Percentiles rank a stretch among this genome's conserved stretches.
phyloP scores from a whole-genome alignment of 768 basidiomycete species.

The Suillus brevipes region DNA sequence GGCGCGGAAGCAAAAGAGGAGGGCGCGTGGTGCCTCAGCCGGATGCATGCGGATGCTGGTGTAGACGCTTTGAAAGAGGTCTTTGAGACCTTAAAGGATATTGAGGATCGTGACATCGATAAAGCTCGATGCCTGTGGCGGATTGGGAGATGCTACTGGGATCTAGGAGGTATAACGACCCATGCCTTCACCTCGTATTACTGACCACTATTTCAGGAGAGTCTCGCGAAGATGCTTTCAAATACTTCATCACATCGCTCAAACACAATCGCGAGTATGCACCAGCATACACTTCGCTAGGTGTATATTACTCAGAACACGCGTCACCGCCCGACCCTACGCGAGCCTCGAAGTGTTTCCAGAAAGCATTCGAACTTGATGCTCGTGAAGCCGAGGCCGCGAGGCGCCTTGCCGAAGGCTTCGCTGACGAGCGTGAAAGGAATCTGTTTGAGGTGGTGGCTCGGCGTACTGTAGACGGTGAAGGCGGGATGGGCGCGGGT shows the following conservation, averaged over 20 bases:
- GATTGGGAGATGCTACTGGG: constrained; percentile 76
- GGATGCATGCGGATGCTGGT: constrained; percentile 53
- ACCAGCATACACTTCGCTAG: constrained; percentile 91
- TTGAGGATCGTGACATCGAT: constrained; percentile 53
- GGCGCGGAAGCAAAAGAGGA: constrained; percentile 77
- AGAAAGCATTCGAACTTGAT: constrained; percentile 97
- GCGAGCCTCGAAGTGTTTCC: constrained; percentile 92
- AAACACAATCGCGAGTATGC: constrained; percentile 77
- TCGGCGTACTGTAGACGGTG: constrained; percentile 87
- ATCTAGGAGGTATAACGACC: constrained; percentile 53
- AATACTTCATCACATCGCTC: constrained; percentile 75
- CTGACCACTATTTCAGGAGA: constrained; percentile 36
- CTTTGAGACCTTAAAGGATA: constrained; percentile 41
- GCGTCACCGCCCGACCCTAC: constrained; percentile 73
- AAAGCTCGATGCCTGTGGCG: constrained; percentile 84
- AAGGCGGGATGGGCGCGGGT: constrained; percentile 74
- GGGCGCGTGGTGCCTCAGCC: constrained; percentile 72
- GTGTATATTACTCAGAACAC: constrained; percentile 80
- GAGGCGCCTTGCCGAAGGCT: constrained; percentile 77
- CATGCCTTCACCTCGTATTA: not conserved
- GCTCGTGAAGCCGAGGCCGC: constrained; percentile 86
- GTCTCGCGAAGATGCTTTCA: constrained; percentile 66
- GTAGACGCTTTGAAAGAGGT: constrained; percentile 49
- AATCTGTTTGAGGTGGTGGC: constrained; percentile 95
- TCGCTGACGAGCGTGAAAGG: constrained; percentile 94